Evolutionary conservation across 2,329 filamentous ascomycete species (phyloP).

Genomic region (Aspergillus udagawae): DNA sequence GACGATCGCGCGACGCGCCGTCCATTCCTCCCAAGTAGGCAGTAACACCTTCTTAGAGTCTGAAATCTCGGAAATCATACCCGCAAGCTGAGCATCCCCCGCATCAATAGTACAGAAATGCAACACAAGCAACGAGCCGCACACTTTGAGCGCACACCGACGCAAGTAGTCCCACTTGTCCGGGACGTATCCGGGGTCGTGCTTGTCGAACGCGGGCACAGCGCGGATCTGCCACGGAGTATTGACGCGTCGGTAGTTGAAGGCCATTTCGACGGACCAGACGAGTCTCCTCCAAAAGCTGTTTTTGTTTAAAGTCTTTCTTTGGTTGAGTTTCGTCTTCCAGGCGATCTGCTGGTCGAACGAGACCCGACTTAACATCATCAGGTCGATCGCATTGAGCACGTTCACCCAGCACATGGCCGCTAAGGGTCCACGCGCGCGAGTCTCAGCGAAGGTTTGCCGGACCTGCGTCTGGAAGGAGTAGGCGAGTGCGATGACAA

Average conservation of each 20-base stretch:
- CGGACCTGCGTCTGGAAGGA: conserved; percentile 6
- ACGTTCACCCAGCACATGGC: conserved; percentile 22
- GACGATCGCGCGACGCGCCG: not conserved
- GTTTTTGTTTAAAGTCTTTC: not conserved
- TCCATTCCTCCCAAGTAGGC: not conserved
- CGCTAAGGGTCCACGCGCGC: conserved; percentile 10
- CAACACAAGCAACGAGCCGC: conserved; percentile 2
- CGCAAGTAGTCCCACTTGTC: conserved; percentile 7
- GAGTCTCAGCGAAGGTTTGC: conserved; percentile 1
- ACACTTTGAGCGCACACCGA: not conserved
- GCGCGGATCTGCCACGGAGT: conserved; percentile 19
- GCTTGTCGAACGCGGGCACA: conserved; percentile 5
- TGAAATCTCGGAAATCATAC: not conserved
- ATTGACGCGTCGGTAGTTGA: conserved; percentile 19
- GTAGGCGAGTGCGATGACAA: conserved; percentile 9
- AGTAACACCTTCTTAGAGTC: conserved; percentile 3
- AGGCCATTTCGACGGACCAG: conserved; percentile 12
- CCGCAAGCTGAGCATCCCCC: not conserved
- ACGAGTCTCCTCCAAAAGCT: not conserved
- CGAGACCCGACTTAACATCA: conserved; percentile 14
- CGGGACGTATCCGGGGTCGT: not conserved
- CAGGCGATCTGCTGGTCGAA: conserved; percentile 11
- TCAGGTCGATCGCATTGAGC: conserved; percentile 17
- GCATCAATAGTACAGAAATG: conserved; percentile 12
- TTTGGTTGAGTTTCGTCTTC: conserved; percentile 1